phyloP scores from a whole-genome alignment of 208 protist species.

The Vickermania ingenoplastis region DNA sequence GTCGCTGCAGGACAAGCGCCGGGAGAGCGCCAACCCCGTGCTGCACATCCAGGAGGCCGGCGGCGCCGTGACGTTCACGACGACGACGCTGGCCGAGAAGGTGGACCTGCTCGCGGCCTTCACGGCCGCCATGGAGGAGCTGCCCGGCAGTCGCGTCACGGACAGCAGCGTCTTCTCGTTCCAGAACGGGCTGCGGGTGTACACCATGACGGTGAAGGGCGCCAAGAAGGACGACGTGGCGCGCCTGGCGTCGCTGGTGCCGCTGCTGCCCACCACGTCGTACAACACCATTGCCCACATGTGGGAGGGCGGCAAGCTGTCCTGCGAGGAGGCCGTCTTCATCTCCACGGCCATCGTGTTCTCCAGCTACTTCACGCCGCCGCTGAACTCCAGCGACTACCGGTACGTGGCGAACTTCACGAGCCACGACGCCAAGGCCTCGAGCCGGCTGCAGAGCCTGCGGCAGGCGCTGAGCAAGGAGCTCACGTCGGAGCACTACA shows the following conservation, averaged over 20 bases:
- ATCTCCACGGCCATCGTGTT: constrained; percentile 70
- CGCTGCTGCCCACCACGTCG: constrained; percentile 58
- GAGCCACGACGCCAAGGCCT: constrained; percentile 52
- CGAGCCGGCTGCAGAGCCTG: constrained; percentile 82
- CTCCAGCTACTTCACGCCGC: constrained; percentile 85
- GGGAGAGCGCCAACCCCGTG: constrained; percentile 49
- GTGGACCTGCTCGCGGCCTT: constrained; percentile 55
- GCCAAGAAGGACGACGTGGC: constrained; percentile 24
- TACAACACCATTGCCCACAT: constrained; percentile 49
- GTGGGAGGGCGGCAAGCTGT: constrained; percentile 48
- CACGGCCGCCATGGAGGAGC: constrained; percentile 56
- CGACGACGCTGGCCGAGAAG: constrained; percentile 44
- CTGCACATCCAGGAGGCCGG: constrained; percentile 13
- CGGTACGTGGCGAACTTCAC: constrained; percentile 43
- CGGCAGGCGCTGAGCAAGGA: constrained; percentile 68
- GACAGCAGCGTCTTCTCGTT: constrained; percentile 55
- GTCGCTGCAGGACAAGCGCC: constrained; percentile 45
- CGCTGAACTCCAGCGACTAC: constrained; percentile 70
- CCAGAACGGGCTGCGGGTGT: constrained; percentile 65
- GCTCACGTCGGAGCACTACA: constrained; percentile 84
- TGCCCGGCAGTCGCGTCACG: constrained; percentile 28
- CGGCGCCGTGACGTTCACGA: constrained; percentile 40
- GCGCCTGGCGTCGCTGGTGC: constrained; percentile 52
- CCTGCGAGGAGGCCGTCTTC: constrained; percentile 57
- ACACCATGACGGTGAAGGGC: constrained; percentile 51